Evolutionary conservation across 1,139 yeast species (phyloP).

Genomic region (Geotrichum australiense): DNA sequence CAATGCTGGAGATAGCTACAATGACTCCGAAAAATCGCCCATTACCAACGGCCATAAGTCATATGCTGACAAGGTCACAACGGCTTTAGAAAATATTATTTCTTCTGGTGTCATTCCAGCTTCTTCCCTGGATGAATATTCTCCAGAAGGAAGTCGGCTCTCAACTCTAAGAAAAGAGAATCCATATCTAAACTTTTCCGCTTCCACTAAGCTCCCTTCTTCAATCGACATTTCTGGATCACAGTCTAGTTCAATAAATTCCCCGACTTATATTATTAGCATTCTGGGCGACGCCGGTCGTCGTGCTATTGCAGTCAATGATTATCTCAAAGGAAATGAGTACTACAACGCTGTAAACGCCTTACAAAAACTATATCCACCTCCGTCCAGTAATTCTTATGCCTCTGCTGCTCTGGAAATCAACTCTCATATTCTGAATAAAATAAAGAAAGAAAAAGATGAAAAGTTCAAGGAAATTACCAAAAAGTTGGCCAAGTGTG

Average conservation of each 20-base stretch:
- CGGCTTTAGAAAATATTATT: slow-evolving; percentile 10
- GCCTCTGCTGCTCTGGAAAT: slow-evolving; percentile 21
- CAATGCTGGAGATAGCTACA: slow-evolving; percentile 7
- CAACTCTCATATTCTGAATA: slow-evolving; percentile 22
- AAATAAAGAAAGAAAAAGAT: slow-evolving; percentile 22
- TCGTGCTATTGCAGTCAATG: slow-evolving; percentile 22
- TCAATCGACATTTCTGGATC: not conserved
- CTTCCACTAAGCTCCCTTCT: not conserved
- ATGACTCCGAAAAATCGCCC: slow-evolving; percentile 15
- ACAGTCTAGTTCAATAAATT: slow-evolving; percentile 4
- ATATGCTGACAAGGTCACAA: slow-evolving; percentile 13
- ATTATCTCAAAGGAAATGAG: slow-evolving; percentile 26
- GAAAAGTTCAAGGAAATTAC: slow-evolving; percentile 18
- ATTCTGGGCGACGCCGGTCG: slow-evolving; percentile 24
- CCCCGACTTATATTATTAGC: slow-evolving; percentile 19
- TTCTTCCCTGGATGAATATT: not conserved
- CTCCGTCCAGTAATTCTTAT: slow-evolving; percentile 20
- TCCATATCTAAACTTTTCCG: not conserved
- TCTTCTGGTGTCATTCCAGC: slow-evolving; percentile 3
- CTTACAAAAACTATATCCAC: slow-evolving; percentile 22
- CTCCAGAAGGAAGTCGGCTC: too few relatives aligned
- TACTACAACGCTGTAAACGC: slow-evolving; percentile 24
- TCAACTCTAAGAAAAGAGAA: not conserved
- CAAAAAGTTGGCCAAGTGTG: slow-evolving; percentile 21
- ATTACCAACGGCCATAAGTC: slow-evolving; percentile 9